Percentiles rank a stretch among this genome's conserved stretches.
Conservation (phyloP, 2,329 filamentous ascomycete species). For the Sordariomycetes sp. region DNA sequence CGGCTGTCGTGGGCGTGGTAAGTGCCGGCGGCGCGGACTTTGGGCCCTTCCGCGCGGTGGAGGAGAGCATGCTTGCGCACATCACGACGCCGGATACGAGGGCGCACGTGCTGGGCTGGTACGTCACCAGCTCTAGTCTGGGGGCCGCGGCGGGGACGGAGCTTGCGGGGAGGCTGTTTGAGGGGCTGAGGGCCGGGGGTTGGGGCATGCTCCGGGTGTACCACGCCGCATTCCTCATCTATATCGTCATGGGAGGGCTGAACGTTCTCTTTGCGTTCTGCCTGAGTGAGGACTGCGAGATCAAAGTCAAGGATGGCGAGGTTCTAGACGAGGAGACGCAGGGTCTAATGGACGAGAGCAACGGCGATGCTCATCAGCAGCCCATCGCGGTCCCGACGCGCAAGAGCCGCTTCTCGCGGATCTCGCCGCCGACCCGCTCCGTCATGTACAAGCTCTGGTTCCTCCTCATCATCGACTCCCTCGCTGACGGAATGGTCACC, state of each 20-base stretch:
- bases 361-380: background rate
- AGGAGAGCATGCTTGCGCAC: conserved; percentile 51
- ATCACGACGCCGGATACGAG: conserved; percentile 39
- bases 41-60: conserved; percentile 53
- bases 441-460: conserved; percentile 54
- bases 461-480: conserved; percentile 48
- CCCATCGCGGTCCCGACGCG: conserved; percentile 9
- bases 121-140: conserved; percentile 42
- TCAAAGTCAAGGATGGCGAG: conserved; percentile 14
- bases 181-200: conserved; percentile 28
- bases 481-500: conserved; percentile 53
- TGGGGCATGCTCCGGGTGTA: conserved; percentile 39
- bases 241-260: conserved; percentile 37
- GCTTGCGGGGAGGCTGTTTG: conserved; percentile 34
- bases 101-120: conserved; percentile 54
- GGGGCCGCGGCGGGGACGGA: conserved; percentile 41
- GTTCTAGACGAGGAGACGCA: conserved; percentile 9
- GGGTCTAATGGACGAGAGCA: conserved; percentile 10
- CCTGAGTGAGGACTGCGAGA: conserved; percentile 37
- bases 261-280: conserved; percentile 31
- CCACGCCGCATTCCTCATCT: conserved; percentile 45
- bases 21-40: conserved; percentile 52
- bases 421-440: conserved; percentile 40
- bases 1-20: conserved; percentile 47
- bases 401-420: conserved; percentile 31